phyloP scores from a whole-genome alignment of 768 basidiomycete species.

The Russula vinacea region DNA sequence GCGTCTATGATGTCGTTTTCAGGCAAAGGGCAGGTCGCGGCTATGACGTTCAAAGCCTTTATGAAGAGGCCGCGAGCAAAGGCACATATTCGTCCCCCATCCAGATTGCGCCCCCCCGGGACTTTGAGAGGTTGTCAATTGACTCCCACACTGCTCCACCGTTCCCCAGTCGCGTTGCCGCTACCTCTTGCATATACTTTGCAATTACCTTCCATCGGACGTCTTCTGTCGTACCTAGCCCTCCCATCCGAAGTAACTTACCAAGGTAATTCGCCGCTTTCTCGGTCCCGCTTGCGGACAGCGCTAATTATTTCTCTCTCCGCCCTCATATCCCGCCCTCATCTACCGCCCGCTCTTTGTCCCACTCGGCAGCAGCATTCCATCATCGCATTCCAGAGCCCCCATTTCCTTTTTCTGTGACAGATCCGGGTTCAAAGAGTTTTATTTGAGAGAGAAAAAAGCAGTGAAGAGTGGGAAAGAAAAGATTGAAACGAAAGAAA shows the following conservation, averaged over 20 bases:
- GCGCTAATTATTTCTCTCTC: slow-evolving; percentile 14
- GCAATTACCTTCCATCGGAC: slow-evolving; percentile 12
- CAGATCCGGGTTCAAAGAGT: neutral
- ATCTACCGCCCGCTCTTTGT: slow-evolving; percentile 4
- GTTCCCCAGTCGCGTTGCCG: neutral
- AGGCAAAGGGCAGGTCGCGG: slow-evolving; percentile 26
- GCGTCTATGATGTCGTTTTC: slow-evolving; percentile 25
- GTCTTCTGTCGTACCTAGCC: slow-evolving; percentile 2
- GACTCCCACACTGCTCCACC: slow-evolving; percentile 11
- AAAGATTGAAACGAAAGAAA: neutral
- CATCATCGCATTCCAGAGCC: neutral
- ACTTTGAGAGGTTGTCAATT: slow-evolving; percentile 4
- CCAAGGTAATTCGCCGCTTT: neutral
- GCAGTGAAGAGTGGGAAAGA: neutral
- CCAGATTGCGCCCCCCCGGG: slow-evolving; percentile 18
- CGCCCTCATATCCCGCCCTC: slow-evolving; percentile 9
- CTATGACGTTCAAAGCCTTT: slow-evolving; percentile 25
- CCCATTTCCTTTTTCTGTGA: neutral
- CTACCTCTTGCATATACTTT: neutral
- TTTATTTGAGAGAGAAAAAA: neutral
- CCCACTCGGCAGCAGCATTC: neutral
- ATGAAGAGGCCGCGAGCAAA: slow-evolving; percentile 16
- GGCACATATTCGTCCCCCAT: slow-evolving; percentile 6
- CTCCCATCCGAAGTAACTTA: neutral
- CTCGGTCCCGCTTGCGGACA: slow-evolving; percentile 4